These are phyloP conservation scores for Globisporangium recalcitrans DNA, from an alignment of 352 stramenopile genomes.

Conservation along the genomic window DNA sequence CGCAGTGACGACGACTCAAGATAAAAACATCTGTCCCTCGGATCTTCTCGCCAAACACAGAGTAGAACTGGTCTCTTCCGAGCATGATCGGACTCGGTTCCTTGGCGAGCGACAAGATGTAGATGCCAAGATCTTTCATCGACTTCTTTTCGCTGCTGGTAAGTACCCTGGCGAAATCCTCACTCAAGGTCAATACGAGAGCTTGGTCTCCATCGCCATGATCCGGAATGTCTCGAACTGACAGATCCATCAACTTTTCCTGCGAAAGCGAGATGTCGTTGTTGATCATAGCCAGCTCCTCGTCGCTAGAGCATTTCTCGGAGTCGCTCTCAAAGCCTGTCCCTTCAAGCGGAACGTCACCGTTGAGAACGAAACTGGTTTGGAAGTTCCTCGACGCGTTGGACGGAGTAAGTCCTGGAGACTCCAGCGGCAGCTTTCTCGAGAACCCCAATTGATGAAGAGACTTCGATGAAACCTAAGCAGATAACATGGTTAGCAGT, in stretches of 20 bases:
- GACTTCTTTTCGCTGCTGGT: slow-evolving; percentile 34
- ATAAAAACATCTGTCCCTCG: slow-evolving; percentile 43
- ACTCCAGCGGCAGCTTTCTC: slow-evolving; percentile 10
- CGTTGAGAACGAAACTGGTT: slow-evolving; percentile 5
- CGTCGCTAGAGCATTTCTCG: slow-evolving; percentile 43
- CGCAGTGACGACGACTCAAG: slow-evolving; percentile 55
- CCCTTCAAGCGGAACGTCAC: slow-evolving; percentile 3
- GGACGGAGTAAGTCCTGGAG: slow-evolving; percentile 5
- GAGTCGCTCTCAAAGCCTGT: slow-evolving; percentile 17
- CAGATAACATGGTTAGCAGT: not conserved
- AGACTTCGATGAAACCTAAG: not conserved
- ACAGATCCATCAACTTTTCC: slow-evolving; percentile 61
- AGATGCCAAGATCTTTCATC: slow-evolving; percentile 46
- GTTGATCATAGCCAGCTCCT: slow-evolving; percentile 51
- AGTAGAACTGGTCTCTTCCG: slow-evolving; percentile 52
- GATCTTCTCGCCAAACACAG: slow-evolving; percentile 69
- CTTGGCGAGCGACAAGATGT: slow-evolving; percentile 31
- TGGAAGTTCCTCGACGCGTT: not conserved
- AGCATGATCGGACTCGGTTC: slow-evolving; percentile 26
- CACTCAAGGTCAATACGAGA: slow-evolving; percentile 32
- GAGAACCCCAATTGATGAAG: slow-evolving; percentile 6
- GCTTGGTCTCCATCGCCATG: slow-evolving; percentile 12
- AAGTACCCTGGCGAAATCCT: slow-evolving; percentile 37
- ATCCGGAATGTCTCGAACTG: slow-evolving; percentile 46
- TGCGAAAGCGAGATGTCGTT: slow-evolving; percentile 62